These are phyloP conservation scores for Rhododendron simsii DNA, from an alignment of 148 eudicot genomes.

Conservation along the genomic window DNA sequence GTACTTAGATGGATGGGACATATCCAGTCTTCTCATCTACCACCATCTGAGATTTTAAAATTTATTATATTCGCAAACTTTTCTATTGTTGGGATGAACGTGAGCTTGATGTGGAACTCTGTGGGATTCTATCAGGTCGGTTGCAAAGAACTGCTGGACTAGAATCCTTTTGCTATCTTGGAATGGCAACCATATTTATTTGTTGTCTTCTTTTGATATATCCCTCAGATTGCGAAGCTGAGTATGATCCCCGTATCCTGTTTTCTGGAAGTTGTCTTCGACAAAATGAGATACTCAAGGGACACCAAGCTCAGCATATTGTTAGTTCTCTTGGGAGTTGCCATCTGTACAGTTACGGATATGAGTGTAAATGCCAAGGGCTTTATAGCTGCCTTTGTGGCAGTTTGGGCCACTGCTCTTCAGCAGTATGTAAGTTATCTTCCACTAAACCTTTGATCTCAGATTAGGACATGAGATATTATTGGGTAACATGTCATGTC, in stretches of 20 bases:
- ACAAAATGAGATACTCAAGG: slow-evolving; percentile 83
- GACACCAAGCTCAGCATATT: slow-evolving; percentile 85
- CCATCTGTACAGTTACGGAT: slow-evolving; percentile 91
- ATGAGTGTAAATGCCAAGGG: slow-evolving; percentile 89
- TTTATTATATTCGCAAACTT: slow-evolving; percentile 88
- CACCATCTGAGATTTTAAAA: slow-evolving; percentile 66
- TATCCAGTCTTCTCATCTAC: slow-evolving; percentile 85
- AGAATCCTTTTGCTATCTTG: background rate
- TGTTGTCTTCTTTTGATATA: slow-evolving; percentile 10
- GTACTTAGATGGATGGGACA: slow-evolving; percentile 83
- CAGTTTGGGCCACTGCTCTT: slow-evolving; percentile 85
- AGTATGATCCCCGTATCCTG: slow-evolving; percentile 94
- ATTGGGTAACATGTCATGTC: background rate
- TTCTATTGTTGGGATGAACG: slow-evolving; percentile 96
- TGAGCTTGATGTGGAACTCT: slow-evolving; percentile 95
- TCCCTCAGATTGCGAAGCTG: slow-evolving; percentile 81
- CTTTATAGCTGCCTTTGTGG: slow-evolving; percentile 78
- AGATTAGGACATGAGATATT: background rate
- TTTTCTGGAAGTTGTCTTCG: slow-evolving; percentile 75
- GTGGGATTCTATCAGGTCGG: slow-evolving; percentile 97
- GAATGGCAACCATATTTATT: background rate
- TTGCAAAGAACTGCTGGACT: background rate
- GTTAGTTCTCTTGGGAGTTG: slow-evolving; percentile 84
- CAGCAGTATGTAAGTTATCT: slow-evolving; percentile 82
- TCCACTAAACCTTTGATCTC: slow-evolving; percentile 1